phyloP scores from a whole-genome alignment of 257 asterid species.

The Fraxinus quadrangulata region DNA sequence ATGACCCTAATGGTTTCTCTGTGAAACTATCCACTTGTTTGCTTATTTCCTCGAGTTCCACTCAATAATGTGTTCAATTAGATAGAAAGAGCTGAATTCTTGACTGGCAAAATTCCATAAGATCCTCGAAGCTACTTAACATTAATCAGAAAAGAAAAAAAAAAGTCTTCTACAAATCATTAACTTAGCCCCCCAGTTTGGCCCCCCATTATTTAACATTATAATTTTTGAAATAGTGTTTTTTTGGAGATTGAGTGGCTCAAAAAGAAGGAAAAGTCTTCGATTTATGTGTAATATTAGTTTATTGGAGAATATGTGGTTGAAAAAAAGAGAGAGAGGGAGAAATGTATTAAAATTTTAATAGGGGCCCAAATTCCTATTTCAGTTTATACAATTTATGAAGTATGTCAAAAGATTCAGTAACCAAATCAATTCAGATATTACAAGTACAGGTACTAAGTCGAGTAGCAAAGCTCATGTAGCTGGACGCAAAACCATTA shows the following conservation, averaged over 20 bases:
- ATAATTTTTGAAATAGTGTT: too few relatives aligned
- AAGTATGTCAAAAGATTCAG: background rate
- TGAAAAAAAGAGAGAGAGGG: too few relatives aligned
- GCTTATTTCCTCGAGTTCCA: background rate
- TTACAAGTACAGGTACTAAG: background rate
- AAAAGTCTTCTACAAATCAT: background rate
- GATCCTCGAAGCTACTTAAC: background rate
- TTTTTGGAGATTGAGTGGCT: too few relatives aligned
- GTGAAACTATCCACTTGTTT: background rate
- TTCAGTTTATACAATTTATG: background rate
- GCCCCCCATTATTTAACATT: too few relatives aligned
- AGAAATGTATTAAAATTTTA: too few relatives aligned
- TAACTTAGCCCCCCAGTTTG: background rate
- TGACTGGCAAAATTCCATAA: background rate
- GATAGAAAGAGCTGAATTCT: background rate
- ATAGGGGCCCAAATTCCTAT: background rate
- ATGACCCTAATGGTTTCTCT: background rate
- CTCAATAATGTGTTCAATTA: background rate
- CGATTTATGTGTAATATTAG: too few relatives aligned
- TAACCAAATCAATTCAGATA: background rate
- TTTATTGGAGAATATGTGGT: too few relatives aligned
- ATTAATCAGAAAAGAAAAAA: too few relatives aligned
- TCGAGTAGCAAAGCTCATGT: background rate
- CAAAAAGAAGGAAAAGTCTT: too few relatives aligned
- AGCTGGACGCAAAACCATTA: background rate